These are phyloP conservation scores for Globisporangium mamillatum DNA, from an alignment of 352 stramenopile species.

Conservation along the genomic window DNA sequence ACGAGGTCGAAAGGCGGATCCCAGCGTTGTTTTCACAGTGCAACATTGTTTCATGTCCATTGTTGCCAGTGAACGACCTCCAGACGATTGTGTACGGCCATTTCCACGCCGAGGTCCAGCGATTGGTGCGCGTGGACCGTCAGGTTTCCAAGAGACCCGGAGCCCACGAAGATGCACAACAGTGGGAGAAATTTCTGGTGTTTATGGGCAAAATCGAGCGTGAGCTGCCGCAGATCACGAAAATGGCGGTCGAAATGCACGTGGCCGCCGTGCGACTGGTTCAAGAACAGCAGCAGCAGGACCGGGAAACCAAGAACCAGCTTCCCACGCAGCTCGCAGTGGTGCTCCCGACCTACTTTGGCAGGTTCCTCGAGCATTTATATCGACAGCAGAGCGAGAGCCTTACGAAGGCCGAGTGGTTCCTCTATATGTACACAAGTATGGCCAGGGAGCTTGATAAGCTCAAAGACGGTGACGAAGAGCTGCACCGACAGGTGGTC, in stretches of 20 bases:
- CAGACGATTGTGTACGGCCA: constrained; percentile 37
- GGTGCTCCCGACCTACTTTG: constrained; percentile 20
- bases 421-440: constrained; percentile 27
- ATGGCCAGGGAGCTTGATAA: constrained; percentile 41
- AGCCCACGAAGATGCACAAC: not conserved
- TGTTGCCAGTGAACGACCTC: constrained; percentile 25
- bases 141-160: not conserved
- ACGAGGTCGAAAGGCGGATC: not conserved
- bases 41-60: constrained; percentile 27
- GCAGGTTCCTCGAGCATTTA: constrained; percentile 16
- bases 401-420: constrained; percentile 19
- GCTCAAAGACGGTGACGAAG: constrained; percentile 27
- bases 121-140: constrained; percentile 13
- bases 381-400: constrained; percentile 16
- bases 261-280: constrained; percentile 2
- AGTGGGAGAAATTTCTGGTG: constrained; percentile 16
- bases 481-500: constrained; percentile 16
- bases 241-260: constrained; percentile 28
- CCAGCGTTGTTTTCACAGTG: constrained; percentile 38
- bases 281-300: not conserved
- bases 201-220: constrained; percentile 26
- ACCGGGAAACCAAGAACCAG: not conserved
- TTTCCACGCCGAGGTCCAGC: constrained; percentile 43
- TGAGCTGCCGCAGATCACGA: constrained; percentile 20
- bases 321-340: constrained; percentile 16